Base-by-base conservation (phyloP, 495 filamentous ascomycete species). In the Aspergillus sparsus region DNA sequence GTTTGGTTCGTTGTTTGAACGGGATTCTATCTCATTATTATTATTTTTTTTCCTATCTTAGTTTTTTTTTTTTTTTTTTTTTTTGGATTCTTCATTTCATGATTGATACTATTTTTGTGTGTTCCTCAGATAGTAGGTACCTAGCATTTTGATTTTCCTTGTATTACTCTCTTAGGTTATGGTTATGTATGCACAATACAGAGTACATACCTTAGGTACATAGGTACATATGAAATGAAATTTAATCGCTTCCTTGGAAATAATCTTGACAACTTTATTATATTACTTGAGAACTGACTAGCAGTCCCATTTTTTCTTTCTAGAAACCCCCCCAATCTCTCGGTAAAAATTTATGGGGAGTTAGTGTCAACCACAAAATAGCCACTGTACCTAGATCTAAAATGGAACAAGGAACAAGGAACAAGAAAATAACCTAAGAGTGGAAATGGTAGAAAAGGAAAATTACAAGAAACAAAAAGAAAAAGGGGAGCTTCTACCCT, bases 351-450 rank as follows among this genome's bases (percentile, higher is more conserved):
- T 47, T 47, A n/a, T 11, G 37, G 16, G 18, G 12, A 53, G 50
- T 36, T 41, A 37, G 51, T 47, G 44, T 47, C 44, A 21, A 47
- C 44, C 44, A 47, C 44, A 46, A 18, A 18, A 46, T 15, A 37
- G 7, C 12, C 27, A n/a, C 49, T 52, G 51, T 18, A 5, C 52
- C 36, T 31, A 31, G 34, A 31, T 32, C n/a, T 7, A n/a, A 46
- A n/a, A 46, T n/a, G 42, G n/a, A 27, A 27, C 21, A 27, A 27
- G n/a, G n/a, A n/a, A n/a, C n/a, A n/a, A 1, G 21, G 21, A 27
- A 27, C 21, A 27, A 27, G 21, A 27, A 27, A 27, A 27, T 27
- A 27, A 27, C 21, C 3, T 27, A 27, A 27, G 21, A 27, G 21
- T 27, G 21, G 21, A 27, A 27, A 27, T 27, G 21, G 21, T 27